These are phyloP conservation scores for Calonectria montana DNA, from an alignment of 2,329 filamentous ascomycete species.

Conservation along the genomic window DNA sequence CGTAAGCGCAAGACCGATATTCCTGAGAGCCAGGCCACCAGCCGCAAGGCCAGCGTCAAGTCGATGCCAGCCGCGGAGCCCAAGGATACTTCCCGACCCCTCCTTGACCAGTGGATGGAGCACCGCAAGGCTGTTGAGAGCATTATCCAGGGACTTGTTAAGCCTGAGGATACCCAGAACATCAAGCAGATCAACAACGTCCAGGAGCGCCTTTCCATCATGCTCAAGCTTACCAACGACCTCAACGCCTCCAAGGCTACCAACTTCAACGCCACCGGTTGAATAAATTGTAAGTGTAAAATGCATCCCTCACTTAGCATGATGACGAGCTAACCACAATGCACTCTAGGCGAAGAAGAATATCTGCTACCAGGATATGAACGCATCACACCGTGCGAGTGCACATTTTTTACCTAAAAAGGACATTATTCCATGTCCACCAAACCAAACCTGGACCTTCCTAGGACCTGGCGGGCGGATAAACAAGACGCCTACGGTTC, in stretches of 20 bases:
- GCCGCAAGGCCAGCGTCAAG: constrained; percentile 64
- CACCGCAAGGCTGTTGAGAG: constrained; percentile 73
- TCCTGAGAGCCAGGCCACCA: constrained; percentile 52
- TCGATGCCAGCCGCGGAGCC: constrained; percentile 48
- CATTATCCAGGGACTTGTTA: constrained; percentile 62
- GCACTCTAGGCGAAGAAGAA: constrained; percentile 25
- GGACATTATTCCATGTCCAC: constrained; percentile 34
- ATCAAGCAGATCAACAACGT: constrained; percentile 65
- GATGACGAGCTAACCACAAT: constrained; percentile 18
- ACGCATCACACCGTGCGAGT: constrained; percentile 38
- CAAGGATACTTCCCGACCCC: constrained; percentile 52
- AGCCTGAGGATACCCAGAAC: constrained; percentile 64
- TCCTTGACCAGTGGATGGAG: constrained; percentile 68
- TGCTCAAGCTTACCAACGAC: constrained; percentile 61
- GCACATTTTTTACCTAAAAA: constrained; percentile 26
- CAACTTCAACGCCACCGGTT: constrained; percentile 45
- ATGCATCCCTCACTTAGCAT: too few relatives aligned
- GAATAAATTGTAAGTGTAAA: constrained; percentile 42
- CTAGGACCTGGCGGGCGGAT: constrained; percentile 29
- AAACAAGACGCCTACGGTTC: constrained; percentile 33
- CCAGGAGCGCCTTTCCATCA: constrained; percentile 61
- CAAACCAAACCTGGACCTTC: constrained; percentile 39
- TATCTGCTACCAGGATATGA: constrained; percentile 41
- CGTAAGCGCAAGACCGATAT: constrained; percentile 70
- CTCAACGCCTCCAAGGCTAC: constrained; percentile 40